Conservation (phyloP, 2,329 filamentous ascomycete genomes). For the Microdochium bolleyi region DNA sequence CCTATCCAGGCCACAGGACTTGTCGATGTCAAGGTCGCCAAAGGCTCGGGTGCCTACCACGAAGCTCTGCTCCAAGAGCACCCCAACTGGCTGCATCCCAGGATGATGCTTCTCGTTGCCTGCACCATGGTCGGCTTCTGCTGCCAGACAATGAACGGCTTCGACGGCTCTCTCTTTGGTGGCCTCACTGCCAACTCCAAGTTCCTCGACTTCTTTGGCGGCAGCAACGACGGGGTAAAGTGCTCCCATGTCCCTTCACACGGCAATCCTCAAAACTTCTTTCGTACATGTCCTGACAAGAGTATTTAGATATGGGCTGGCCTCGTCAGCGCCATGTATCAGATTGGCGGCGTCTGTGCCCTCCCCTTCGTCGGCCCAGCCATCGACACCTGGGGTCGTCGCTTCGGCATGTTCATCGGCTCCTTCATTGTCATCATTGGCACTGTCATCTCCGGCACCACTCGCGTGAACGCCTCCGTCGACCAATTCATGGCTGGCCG, state of each 20-base stretch:
- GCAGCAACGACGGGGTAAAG: conserved; percentile 5
- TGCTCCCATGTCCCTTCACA: no score
- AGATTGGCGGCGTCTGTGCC: conserved; percentile 39
- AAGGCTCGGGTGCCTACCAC: conserved; percentile 54
- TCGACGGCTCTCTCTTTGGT: conserved; percentile 42
- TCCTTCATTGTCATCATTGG: conserved; percentile 34
- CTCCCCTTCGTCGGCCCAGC: conserved; percentile 37
- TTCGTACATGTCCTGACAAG: conserved; percentile 3
- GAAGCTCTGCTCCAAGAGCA: conserved; percentile 63
- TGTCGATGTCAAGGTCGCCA: conserved; percentile 36
- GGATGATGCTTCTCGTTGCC: conserved; percentile 2
- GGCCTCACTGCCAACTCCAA: conserved; percentile 32
- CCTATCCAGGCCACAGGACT: background rate
- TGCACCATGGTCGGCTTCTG: conserved; percentile 39
- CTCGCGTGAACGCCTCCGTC: conserved; percentile 12
- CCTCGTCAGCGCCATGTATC: conserved; percentile 43
- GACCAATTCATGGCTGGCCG: conserved; percentile 45
- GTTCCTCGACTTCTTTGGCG: conserved; percentile 30
- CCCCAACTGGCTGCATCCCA: conserved; percentile 29
- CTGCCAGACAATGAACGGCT: conserved; percentile 44
- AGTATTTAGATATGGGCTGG: conserved; percentile 39
- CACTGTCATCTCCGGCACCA: conserved; percentile 35
- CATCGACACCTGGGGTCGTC: conserved; percentile 38
- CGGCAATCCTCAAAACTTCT: no score
- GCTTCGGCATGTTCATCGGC: conserved; percentile 37